Base-by-base conservation (phyloP, 129 eudicot species). In the Heracleum sosnowskyi region DNA sequence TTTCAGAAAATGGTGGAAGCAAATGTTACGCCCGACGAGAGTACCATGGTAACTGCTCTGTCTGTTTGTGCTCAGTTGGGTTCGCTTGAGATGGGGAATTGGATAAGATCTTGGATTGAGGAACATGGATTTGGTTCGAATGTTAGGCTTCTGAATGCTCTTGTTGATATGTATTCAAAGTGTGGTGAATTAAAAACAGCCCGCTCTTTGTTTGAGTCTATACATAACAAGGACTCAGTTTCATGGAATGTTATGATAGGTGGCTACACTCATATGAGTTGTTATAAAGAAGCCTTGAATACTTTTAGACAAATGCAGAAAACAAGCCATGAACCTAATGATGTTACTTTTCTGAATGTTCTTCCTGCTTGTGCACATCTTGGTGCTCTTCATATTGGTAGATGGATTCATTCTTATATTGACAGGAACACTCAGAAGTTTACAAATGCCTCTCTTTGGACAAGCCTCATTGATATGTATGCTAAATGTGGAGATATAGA, bases 231-330 rank as follows among this genome's bases (percentile, higher is more conserved):
- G 69, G 84, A 88, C 78, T 78, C 75, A 7, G 44, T 88, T 53
- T 85, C 87, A 6, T 88, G 91, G 91, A 88, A 88, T 69, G 87
- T 81, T 24, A 85, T 88, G 89, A 88, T 88, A 79, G 91, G 89
- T 37, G 89, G 91, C 66, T 85, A 81, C 62, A 66, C 89, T 7
- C 83, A 83, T 28, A 79, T 40, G 82, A 77, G 86, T 78, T 36
- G 40, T n/a, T 85, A 76, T 36, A 83, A 69, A 70, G 87, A 88
- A 39, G 91, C 91, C 40, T 80, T 85, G 51, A 78, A 57, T 78
- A 20, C 86, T 42, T 88, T 88, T 41, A 80, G 81, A 12, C 41
- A 76, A 75, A 83, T 88, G 89, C 89, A 79, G 84, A 70, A 74
- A 41, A 72, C 74, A 11, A 53, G 80, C 63, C 79, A 80, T 46